Evolutionary conservation across 768 basidiomycete species (phyloP).

Genomic region (Trametes sanguinea): DNA sequence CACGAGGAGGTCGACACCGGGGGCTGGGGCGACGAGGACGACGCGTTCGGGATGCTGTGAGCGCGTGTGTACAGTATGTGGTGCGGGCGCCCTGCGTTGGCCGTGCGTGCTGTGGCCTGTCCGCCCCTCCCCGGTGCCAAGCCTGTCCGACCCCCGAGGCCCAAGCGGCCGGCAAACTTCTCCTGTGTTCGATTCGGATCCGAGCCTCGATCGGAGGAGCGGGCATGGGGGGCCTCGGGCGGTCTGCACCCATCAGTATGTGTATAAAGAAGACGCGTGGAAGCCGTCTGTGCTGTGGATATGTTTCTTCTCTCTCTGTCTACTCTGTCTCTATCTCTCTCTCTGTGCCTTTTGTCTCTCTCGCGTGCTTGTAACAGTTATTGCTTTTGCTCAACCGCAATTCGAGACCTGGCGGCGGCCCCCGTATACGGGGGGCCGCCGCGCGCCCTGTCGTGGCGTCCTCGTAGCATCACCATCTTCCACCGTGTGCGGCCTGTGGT

Average conservation of each 20-base stretch:
- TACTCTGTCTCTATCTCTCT: neutral
- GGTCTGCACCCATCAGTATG: neutral
- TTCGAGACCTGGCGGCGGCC: constrained; percentile 5
- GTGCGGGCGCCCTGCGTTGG: too few species aligned
- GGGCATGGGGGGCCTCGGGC: neutral
- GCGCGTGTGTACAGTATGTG: neutral
- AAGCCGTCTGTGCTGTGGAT: neutral
- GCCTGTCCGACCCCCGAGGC: neutral
- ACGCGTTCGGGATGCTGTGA: constrained; percentile 71
- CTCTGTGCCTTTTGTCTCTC: neutral
- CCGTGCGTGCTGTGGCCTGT: too few species aligned
- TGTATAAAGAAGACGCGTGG: constrained; percentile 1
- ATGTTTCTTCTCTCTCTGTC: neutral
- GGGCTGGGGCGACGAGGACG: constrained; percentile 75
- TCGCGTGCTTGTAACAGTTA: constrained; percentile 11
- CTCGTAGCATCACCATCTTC: too few species aligned
- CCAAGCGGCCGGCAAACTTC: neutral
- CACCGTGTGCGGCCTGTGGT: too few species aligned
- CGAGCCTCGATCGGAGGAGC: too few species aligned
- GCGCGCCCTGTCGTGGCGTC: too few species aligned
- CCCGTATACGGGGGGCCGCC: neutral
- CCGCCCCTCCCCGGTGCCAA: neutral
- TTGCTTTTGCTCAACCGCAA: constrained; percentile 2
- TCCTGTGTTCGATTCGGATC: too few species aligned
- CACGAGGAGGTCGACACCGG: constrained; percentile 62